Conservation (phyloP, 441 rosid genomes). For the Viola pubescens region DNA sequence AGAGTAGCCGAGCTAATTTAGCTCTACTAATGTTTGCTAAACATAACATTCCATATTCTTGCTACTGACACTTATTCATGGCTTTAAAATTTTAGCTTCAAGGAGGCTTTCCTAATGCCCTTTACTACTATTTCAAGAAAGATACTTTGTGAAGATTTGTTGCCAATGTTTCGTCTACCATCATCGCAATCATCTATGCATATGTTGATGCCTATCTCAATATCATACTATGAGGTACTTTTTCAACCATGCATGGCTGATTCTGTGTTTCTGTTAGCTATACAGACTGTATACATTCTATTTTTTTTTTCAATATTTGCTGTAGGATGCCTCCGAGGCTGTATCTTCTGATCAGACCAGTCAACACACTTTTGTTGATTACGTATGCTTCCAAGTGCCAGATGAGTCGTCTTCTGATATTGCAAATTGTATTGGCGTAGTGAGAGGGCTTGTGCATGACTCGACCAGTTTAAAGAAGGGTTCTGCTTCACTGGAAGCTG, state of each 20-base stretch:
- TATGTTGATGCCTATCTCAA: constrained; percentile 49
- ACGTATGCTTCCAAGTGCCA: constrained; percentile 66
- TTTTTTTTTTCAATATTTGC: constrained; percentile 1
- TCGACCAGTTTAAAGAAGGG: constrained; percentile 31
- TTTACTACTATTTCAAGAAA: constrained; percentile 67
- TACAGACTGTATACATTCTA: not conserved
- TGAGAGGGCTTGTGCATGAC: constrained; percentile 51
- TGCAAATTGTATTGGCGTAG: constrained; percentile 57
- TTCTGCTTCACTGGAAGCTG: constrained; percentile 50
- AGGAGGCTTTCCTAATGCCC: constrained; percentile 83
- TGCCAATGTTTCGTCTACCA: constrained; percentile 59
- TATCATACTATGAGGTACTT: constrained; percentile 72
- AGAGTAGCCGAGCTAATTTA: not conserved
- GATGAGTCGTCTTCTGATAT: constrained; percentile 38
- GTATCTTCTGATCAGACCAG: constrained; percentile 27
- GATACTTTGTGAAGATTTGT: constrained; percentile 60
- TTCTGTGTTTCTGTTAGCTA: not conserved
- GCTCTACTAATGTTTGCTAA: not conserved
- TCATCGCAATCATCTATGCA: constrained; percentile 37
- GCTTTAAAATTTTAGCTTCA: constrained; percentile 48
- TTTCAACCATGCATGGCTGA: constrained; percentile 3
- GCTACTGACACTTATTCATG: constrained; percentile 8
- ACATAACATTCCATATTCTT: constrained; percentile 1
- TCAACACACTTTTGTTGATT: constrained; percentile 45
- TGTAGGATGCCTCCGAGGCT: constrained; percentile 38